Base-by-base conservation (phyloP, 495 filamentous ascomycete species). In the Chaetomium tenue region DNA sequence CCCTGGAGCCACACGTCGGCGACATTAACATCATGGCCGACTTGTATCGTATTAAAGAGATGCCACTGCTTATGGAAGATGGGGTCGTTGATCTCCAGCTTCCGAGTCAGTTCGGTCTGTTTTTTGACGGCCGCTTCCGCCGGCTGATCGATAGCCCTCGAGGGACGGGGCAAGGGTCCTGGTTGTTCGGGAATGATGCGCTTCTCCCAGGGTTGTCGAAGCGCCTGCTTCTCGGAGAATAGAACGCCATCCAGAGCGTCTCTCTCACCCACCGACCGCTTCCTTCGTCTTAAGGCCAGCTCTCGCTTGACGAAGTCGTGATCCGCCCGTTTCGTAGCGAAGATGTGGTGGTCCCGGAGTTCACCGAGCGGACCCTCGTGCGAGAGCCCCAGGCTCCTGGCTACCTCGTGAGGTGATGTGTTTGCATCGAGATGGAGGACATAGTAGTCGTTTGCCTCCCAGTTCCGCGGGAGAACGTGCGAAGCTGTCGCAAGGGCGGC, bases 1-100 rank as follows among this genome's bases (percentile, higher is more conserved):
- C 93, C 93, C 63, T 93, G 84, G 66, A 90, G 72, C 94, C 94
- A 98, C 20, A 97, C 77, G 37, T 87, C 92, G 2, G 92, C 94
- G 37, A 98, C 92, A 71, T 98, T 98, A 51, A 98, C 82, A 75
- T 98, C 93, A 76, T 98, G 90, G 15, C 93, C 93, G 16, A 85
- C 70, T 71, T 96, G 87, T 11, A 88, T 70, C 1, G 88, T 82
- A 73, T 98, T 98, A 77, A 87, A 89, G 15, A 98, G 79, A 84
- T 98, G 94, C 94, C 94, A 98, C 74, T 98, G 94, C 50, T 94
- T 89, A 18, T 82, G 76, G 76, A 97, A 98, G 33, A 96, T 94
- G 22, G 94, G 94, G 71, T 98, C 94, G 22, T 77, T 77, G 68
- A 98, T 98, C 3, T 78, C 81, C 23, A 98, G 81, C 0, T 80